These are phyloP conservation scores for Boletellus deceptivus DNA, from an alignment of 1,284 basidiomycete species.

Conservation along the genomic window DNA sequence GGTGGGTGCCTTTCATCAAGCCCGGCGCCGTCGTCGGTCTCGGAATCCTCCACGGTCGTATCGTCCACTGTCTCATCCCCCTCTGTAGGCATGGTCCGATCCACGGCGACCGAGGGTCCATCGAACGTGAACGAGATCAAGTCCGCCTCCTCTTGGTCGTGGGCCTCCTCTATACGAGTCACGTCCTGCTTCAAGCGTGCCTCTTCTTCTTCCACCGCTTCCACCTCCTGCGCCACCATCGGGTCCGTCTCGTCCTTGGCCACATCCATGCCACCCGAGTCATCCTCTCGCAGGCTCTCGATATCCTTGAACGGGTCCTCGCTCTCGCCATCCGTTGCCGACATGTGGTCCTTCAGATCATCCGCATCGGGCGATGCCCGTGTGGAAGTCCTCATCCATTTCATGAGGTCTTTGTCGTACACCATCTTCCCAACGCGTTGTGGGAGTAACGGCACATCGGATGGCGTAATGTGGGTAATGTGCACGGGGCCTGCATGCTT, in stretches of 20 bases:
- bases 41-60: conserved; percentile 49
- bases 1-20: conserved; percentile 2
- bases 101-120: conserved; percentile 48
- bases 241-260: conserved; percentile 9
- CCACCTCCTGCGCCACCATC: conserved; percentile 25
- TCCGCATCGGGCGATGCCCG: conserved; percentile 36
- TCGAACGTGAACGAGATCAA: conserved; percentile 73
- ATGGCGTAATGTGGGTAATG: conserved; percentile 75
- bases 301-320: conserved; percentile 87
- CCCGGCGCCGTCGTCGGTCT: conserved; percentile 33
- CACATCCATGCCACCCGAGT: conserved; percentile 29
- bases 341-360: conserved; percentile 37
- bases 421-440: conserved; percentile 84
- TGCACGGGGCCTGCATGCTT: conserved; percentile 80
- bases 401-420: conserved; percentile 76
- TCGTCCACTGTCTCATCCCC: conserved; percentile 41
- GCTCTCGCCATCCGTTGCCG: conserved; percentile 54
- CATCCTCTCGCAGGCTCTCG: conserved; percentile 74
- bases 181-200: conserved; percentile 38
- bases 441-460: conserved; percentile 71
- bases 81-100: conserved; percentile 41
- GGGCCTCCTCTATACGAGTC: conserved; percentile 50
- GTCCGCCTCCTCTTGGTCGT: conserved; percentile 63
- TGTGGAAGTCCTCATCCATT: conserved; percentile 73
- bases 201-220: conserved; percentile 34